phyloP scores from a whole-genome alignment of 441 rosid species.

The Brassica balearica region DNA sequence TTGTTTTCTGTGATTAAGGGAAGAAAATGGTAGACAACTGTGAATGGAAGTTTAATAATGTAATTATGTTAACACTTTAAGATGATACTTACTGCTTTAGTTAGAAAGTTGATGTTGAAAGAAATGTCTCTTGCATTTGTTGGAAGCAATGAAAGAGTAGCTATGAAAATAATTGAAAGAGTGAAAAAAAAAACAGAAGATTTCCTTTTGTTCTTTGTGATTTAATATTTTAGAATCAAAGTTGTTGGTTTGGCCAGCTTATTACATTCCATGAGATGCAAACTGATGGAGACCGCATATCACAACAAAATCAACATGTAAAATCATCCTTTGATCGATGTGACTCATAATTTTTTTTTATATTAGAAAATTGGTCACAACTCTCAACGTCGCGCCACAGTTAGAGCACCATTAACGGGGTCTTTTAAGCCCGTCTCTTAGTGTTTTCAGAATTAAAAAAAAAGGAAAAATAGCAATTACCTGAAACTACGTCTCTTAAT shows the following conservation, averaged over 20 bases:
- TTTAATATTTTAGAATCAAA: background rate
- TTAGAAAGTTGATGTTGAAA: background rate
- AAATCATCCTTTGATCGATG: background rate
- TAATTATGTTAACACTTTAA: background rate
- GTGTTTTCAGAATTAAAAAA: no score
- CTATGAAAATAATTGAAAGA: background rate
- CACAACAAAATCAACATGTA: background rate
- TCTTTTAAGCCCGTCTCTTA: no score
- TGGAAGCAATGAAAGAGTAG: background rate
- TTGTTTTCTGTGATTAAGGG: no score
- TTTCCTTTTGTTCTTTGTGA: background rate
- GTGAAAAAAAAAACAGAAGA: background rate
- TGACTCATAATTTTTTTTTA: no score
- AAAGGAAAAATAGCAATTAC: no score
- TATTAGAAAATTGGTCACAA: no score
- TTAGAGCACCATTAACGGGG: no score
- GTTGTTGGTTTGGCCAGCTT: background rate
- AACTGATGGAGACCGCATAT: slow-evolving; percentile 3
- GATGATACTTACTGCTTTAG: background rate
- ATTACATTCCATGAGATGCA: slow-evolving; percentile 1
- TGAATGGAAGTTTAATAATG: background rate
- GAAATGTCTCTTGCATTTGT: background rate
- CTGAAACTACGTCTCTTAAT: no score
- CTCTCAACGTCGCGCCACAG: no score
- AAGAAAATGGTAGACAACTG: background rate